phyloP scores from a whole-genome alignment of 257 asterid species.

The Mitragyna speciosa region DNA sequence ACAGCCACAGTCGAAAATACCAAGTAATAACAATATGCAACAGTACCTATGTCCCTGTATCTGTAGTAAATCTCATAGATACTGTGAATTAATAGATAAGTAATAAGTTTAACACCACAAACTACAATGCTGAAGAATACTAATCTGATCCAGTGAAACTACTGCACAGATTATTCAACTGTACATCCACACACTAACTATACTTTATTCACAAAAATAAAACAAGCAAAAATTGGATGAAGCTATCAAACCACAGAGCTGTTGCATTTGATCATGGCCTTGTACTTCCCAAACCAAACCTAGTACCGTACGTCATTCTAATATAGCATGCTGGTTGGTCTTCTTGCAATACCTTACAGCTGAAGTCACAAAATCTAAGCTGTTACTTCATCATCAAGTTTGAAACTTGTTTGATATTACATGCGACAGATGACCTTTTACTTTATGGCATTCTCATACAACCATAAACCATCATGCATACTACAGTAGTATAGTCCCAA shows the following conservation, averaged over 20 bases:
- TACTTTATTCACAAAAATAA: conserved; percentile 4
- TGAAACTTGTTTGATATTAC: neutral
- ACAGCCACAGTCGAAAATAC: too few relatives aligned
- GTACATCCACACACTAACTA: conserved; percentile 20
- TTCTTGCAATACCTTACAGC: neutral
- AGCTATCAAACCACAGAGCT: neutral
- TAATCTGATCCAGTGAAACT: neutral
- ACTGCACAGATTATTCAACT: conserved; percentile 18
- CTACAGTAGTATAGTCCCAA: neutral
- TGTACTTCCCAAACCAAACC: neutral
- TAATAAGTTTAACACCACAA: neutral
- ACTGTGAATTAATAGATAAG: too few relatives aligned
- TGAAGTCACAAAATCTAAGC: neutral
- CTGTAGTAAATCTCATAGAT: too few relatives aligned
- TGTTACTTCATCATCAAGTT: neutral
- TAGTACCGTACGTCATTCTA: neutral
- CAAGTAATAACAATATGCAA: too few relatives aligned
- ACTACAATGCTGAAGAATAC: neutral
- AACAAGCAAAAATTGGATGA: conserved; percentile 3
- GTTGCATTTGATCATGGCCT: neutral
- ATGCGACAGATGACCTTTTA: neutral
- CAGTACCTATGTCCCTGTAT: too few relatives aligned
- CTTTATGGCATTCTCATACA: neutral
- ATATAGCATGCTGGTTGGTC: neutral
- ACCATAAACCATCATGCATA: neutral